Conservation (phyloP, 345 rosid species). For the Citropsis articulata region DNA sequence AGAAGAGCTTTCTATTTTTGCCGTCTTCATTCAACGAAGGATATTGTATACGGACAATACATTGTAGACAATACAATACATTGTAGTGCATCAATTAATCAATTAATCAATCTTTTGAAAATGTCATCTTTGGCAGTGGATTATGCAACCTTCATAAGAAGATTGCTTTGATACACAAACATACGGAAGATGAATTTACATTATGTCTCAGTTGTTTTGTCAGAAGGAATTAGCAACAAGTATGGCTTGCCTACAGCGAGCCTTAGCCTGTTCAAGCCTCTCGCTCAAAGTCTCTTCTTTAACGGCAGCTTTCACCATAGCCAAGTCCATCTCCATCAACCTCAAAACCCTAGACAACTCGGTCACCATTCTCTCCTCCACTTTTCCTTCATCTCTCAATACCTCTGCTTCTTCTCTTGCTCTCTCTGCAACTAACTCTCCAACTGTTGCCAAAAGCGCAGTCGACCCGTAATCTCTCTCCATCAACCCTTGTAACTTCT, state of each 20-base stretch:
- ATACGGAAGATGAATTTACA: background rate
- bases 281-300: slow-evolving; percentile 69
- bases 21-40: background rate
- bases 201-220: background rate
- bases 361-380: slow-evolving; percentile 81
- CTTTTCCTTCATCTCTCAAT: slow-evolving; percentile 74
- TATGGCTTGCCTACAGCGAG: slow-evolving; percentile 88
- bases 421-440: slow-evolving; percentile 87
- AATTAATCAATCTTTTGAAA: background rate
- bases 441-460: slow-evolving; percentile 65
- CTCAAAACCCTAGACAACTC: slow-evolving; percentile 84
- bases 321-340: slow-evolving; percentile 97
- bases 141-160: background rate
- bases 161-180: background rate
- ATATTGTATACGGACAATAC: background rate
- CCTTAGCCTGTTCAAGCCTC: slow-evolving; percentile 78
- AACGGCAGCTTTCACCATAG: slow-evolving; percentile 88
- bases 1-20: background rate
- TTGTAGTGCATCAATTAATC: background rate
- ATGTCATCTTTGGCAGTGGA: background rate
- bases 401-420: slow-evolving; percentile 88
- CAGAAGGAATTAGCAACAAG: slow-evolving; percentile 80
- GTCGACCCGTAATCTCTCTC: slow-evolving; percentile 73
- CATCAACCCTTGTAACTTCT: slow-evolving; percentile 70
- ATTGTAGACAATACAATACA: background rate